Percentiles rank a stretch among this genome's conserved stretches.
These are phyloP conservation scores for Ichthyophthirius multifiliis DNA, from an alignment of 169 alveolate species.

Conservation along the genomic window DNA sequence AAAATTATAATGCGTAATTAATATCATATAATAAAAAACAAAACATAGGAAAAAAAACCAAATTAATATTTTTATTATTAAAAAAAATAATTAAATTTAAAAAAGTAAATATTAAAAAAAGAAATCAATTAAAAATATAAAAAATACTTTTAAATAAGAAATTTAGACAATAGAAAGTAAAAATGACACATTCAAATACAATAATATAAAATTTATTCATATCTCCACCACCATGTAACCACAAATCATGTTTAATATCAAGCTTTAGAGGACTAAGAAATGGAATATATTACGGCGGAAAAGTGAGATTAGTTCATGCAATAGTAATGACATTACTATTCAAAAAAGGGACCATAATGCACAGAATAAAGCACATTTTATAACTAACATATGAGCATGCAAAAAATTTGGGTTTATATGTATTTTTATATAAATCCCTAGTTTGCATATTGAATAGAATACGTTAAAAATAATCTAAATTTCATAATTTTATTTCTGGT, in stretches of 20 bases:
- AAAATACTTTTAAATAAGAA: no score
- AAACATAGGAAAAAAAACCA: no score
- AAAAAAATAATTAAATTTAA: no score
- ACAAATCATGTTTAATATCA: conserved; percentile 28
- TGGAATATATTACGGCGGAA: conserved; percentile 67
- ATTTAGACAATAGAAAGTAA: no score
- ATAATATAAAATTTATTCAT: not conserved
- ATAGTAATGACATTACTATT: conserved; percentile 64
- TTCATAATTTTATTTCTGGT: conserved; percentile 55
- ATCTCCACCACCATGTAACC: conserved; percentile 39
- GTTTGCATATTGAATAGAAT: conserved; percentile 36
- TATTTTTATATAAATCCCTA: conserved; percentile 45
- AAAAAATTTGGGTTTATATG: conserved; percentile 51
- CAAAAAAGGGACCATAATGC: conserved; percentile 28
- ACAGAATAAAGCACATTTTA: conserved; percentile 38
- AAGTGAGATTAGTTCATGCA: conserved; percentile 62
- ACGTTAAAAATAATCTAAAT: conserved; percentile 14
- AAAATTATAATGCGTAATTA: no score
- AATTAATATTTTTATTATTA: no score
- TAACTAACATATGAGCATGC: conserved; percentile 60
- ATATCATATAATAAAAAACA: no score
- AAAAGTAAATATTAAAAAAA: no score
- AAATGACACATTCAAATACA: conserved; percentile 2
- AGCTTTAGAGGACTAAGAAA: conserved; percentile 53
- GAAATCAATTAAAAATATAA: no score